phyloP scores from a whole-genome alignment of 1,284 basidiomycete species.

The Cutaneotrichosporon mucoides region DNA sequence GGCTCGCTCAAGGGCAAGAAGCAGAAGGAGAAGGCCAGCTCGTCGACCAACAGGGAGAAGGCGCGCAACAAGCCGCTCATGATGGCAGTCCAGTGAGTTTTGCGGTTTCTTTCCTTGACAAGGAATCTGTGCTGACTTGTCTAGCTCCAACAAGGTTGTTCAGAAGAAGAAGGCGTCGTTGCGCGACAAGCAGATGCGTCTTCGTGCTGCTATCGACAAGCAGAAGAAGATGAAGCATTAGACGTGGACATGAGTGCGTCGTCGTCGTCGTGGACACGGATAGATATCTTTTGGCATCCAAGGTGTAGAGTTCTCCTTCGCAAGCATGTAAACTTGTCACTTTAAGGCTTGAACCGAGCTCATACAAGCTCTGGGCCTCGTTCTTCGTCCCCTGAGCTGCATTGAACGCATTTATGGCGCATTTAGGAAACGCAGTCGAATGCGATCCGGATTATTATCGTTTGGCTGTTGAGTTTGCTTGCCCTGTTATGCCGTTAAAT shows the following conservation, averaged over 20 bases:
- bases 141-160: slow-evolving; percentile 47
- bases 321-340: too few species aligned
- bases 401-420: too few species aligned
- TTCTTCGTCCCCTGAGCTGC: too few species aligned
- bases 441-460: too few species aligned
- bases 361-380: too few species aligned
- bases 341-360: too few species aligned
- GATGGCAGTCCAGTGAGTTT: slow-evolving; percentile 72
- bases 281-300: neutral
- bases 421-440: too few species aligned
- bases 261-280: neutral
- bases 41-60: slow-evolving; percentile 85
- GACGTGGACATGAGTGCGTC: neutral
- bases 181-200: slow-evolving; percentile 62
- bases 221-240: slow-evolving; percentile 48
- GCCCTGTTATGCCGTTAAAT: too few species aligned
- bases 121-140: neutral
- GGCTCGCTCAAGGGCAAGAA: slow-evolving; percentile 84
- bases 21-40: slow-evolving; percentile 71
- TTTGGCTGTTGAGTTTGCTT: too few species aligned
- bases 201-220: slow-evolving; percentile 47
- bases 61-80: slow-evolving; percentile 85
- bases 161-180: slow-evolving; percentile 85
- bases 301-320: too few species aligned
- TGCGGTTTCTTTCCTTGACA: neutral